Conservation (phyloP, 2,329 filamentous ascomycete genomes). For the Talaromyces pinophilus region DNA sequence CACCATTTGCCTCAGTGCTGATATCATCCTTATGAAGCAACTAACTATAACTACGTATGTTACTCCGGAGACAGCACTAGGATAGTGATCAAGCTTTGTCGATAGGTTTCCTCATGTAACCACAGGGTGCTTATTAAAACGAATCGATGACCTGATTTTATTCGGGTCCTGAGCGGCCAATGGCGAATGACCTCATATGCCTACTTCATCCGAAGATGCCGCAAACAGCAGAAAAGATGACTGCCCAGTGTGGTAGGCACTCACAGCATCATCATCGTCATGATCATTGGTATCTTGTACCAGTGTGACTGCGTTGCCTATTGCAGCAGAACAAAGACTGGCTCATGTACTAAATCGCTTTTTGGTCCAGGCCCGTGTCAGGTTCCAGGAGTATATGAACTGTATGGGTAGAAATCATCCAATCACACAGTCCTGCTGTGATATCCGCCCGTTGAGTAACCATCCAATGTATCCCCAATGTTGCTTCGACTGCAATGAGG, state of each 20-base stretch:
- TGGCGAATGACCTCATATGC: not conserved
- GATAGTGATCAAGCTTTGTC: not conserved
- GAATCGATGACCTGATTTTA: not conserved
- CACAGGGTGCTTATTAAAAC: not conserved
- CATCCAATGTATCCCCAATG: not conserved
- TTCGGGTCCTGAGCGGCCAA: not conserved
- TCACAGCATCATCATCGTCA: not conserved
- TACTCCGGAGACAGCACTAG: not conserved
- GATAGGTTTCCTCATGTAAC: too few species aligned
- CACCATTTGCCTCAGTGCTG: not conserved
- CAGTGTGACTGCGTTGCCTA: not conserved
- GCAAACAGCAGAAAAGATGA: not conserved
- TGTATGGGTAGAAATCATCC: not conserved
- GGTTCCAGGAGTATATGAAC: not conserved
- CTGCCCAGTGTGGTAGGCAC: not conserved
- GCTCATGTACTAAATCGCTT: not conserved
- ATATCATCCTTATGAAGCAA: not conserved
- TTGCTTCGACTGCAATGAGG: not conserved
- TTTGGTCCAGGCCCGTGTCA: not conserved
- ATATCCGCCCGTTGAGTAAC: not conserved
- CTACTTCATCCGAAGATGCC: not conserved
- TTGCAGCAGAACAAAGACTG: conserved; percentile 1
- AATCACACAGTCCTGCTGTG: not conserved
- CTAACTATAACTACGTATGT: not conserved
- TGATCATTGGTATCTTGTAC: not conserved